Evolutionary conservation across 2,329 filamentous ascomycete genomes (phyloP).

Genomic region (Aspergillus sojae): DNA sequence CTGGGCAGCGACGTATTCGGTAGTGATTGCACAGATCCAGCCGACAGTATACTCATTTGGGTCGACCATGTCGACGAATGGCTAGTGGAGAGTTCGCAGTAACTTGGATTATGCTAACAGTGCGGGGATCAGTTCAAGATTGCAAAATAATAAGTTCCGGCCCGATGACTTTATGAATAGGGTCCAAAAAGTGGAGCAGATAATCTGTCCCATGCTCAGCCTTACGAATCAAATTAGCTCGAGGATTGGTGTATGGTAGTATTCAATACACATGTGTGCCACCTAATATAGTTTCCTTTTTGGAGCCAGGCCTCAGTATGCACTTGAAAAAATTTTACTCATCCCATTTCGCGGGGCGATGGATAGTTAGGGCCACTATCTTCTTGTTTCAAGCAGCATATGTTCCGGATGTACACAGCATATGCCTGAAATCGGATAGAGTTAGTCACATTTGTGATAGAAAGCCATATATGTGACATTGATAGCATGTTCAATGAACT

Average conservation of each 20-base stretch:
- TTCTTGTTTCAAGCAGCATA: not conserved
- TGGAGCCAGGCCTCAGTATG: not conserved
- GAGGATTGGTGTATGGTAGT: not conserved
- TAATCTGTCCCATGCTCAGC: not conserved
- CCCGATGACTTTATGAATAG: not conserved
- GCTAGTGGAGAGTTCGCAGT: not conserved
- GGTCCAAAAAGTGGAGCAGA: not conserved
- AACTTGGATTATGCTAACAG: not conserved
- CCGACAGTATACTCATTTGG: slow-evolving; percentile 42
- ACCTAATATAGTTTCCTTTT: not conserved
- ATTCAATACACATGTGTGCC: too few species aligned
- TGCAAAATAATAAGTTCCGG: not conserved
- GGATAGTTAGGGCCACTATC: not conserved
- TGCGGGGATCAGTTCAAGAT: not conserved
- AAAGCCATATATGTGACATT: not conserved
- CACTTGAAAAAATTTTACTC: not conserved
- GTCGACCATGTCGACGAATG: not conserved
- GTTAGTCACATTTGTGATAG: too few species aligned
- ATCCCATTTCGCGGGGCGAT: too few species aligned
- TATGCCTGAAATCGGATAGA: too few species aligned
- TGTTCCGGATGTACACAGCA: not conserved
- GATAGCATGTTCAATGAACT: not conserved
- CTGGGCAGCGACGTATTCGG: slow-evolving; percentile 43
- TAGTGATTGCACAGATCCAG: slow-evolving; percentile 48
- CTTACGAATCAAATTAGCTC: not conserved